These are phyloP conservation scores for Talinum fruticosum DNA, from an alignment of 148 eudicot genomes.

Conservation along the genomic window DNA sequence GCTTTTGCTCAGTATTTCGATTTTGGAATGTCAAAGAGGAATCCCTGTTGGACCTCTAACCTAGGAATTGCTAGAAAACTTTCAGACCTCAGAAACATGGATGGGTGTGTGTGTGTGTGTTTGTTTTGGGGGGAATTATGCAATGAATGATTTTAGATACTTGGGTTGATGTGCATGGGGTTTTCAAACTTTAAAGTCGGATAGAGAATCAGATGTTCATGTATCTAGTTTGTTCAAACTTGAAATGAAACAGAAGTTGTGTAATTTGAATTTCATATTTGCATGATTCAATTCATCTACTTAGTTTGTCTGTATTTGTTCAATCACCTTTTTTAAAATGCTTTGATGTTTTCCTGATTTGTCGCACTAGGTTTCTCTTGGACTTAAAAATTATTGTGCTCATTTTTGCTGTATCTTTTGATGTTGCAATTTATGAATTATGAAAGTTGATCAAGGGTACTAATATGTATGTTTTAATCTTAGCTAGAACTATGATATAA, in stretches of 20 bases:
- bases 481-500: too few species aligned
- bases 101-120: too few species aligned
- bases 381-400: background rate
- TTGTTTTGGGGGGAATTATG: too few species aligned
- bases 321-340: too few species aligned
- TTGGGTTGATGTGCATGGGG: too few species aligned
- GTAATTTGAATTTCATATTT: too few species aligned
- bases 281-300: background rate
- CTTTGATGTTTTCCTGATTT: too few species aligned
- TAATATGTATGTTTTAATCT: background rate
- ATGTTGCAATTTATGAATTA: background rate
- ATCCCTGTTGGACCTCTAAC: background rate
- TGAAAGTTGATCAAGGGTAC: background rate
- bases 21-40: background rate
- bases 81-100: too few species aligned
- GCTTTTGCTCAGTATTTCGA: background rate
- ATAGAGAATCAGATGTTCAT: background rate
- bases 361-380: background rate
- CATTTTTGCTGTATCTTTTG: background rate
- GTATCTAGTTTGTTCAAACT: background rate
- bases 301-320: too few species aligned
- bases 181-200: background rate
- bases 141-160: too few species aligned
- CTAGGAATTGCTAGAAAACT: background rate
- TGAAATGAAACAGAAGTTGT: background rate